phyloP scores from a whole-genome alignment of 495 filamentous ascomycete species.

The Cercophora samala region DNA sequence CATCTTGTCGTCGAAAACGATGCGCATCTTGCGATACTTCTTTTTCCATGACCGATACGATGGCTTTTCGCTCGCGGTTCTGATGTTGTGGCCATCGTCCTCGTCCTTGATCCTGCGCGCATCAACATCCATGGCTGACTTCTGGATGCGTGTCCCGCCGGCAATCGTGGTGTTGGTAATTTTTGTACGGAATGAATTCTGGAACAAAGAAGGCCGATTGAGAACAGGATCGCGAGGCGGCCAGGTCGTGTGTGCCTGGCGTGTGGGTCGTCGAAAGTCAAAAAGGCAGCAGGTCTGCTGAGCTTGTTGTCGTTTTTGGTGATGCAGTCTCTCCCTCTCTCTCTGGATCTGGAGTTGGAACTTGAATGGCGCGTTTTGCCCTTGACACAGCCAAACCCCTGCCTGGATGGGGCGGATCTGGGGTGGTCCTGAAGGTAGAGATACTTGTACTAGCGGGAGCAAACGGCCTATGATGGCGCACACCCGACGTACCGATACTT shows the following conservation, averaged over 20 bases:
- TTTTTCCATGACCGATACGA: conserved; percentile 62
- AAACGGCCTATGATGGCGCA: not conserved
- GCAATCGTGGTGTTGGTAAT: not conserved
- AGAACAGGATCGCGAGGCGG: not conserved
- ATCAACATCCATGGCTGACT: conserved; percentile 28
- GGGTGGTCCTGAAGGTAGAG: not conserved
- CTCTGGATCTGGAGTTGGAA: not conserved
- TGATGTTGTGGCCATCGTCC: conserved; percentile 32
- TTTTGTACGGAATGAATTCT: conserved; percentile 1
- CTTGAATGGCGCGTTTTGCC: conserved; percentile 3
- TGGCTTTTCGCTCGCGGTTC: conserved; percentile 36
- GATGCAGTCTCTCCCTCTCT: too few relatives aligned
- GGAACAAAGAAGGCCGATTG: not conserved
- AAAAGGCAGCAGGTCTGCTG: not conserved
- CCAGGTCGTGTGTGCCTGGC: not conserved
- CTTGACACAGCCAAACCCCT: not conserved
- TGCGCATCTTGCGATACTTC: conserved; percentile 91
- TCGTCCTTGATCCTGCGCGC: conserved; percentile 31
- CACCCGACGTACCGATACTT: not conserved
- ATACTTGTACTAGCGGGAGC: not conserved
- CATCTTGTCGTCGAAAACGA: conserved; percentile 80
- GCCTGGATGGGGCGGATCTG: not conserved
- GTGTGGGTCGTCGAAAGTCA: conserved; percentile 5
- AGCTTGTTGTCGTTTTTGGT: not conserved
- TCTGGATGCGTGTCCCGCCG: not conserved